Conservation (phyloP, 192 early-diverging fungal species). For the Backusella sp. region DNA sequence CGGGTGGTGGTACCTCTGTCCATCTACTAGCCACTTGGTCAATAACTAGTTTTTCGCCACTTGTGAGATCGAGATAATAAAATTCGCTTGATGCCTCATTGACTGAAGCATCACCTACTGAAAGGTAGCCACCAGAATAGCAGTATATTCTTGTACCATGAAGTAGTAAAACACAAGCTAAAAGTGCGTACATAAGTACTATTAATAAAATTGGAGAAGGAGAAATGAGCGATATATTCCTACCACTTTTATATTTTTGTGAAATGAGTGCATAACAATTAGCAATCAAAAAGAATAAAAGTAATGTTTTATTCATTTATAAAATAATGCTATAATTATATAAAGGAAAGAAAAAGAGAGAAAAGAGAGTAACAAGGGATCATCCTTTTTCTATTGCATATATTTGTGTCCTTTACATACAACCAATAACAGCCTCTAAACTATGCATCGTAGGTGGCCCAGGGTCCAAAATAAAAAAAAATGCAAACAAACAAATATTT, state of each 20-base stretch:
- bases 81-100: background rate
- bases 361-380: background rate
- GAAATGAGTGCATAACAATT: background rate
- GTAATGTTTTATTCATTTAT: background rate
- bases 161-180: background rate
- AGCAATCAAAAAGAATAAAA: background rate
- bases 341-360: background rate
- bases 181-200: background rate
- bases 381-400: background rate
- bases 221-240: background rate
- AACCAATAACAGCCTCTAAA: background rate
- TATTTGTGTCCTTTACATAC: background rate
- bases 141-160: background rate
- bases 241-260: conserved; percentile 3
- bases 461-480: background rate
- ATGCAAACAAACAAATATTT: background rate
- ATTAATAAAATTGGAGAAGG: background rate
- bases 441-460: background rate
- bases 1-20: background rate
- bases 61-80: background rate
- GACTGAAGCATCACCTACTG: background rate
- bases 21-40: background rate
- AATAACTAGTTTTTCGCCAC: no score
- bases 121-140: background rate
- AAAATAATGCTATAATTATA: background rate